Evolutionary conservation across 352 stramenopile genomes (phyloP), one percentile per base, ranked within the genome.

Genomic region (Saprolegnia diclina): DNA sequence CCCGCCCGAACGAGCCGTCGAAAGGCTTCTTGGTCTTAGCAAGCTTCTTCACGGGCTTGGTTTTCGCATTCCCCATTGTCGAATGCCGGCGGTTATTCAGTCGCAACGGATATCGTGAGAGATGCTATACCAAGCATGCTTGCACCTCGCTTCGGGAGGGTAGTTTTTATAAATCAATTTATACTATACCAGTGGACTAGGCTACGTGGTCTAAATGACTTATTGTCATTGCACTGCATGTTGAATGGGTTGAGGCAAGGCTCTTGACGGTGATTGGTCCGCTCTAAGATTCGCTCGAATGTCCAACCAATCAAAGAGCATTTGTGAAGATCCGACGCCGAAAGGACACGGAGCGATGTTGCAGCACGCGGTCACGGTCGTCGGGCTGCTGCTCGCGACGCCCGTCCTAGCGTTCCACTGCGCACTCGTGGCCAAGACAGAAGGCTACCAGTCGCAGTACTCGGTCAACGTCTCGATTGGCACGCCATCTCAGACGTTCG

Each of bases 1-100:
- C 79, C 57, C 78, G 76, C 6, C 82, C 82, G 70, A 90, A 90
- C 29, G 75, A 80, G 74, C 68, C 44, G 76, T 66, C 40, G 21
- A 56, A 24, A 32, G 50, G 10, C 52, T 61, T 37, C 9, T 45
- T 59, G 45, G 40, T 1, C 35, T n/a, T 59, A 3, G 24, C 11
- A 2, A 59, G 35, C 35, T 59, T 59, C 52, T 24, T 59, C 24
- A 10, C 35, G 52, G 52, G 52, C 35, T 59, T 59, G 35, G 52
- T 59, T n/a, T 59, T 59, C 13, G 52, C 35, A 24, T 59, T 59
- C 3, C 52, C 52, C 52, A 59, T 40, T 16, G 35, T 54, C 24
- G n/a, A 6, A 5, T 54, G n/a, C n/a, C n/a, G 29, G 29, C 29
- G 5, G 29, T 35, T 35, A 35, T 35, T 35, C 46, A 54, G n/a